phyloP scores from a whole-genome alignment of 2,329 filamentous ascomycete species.

The Xylaria sp. region DNA sequence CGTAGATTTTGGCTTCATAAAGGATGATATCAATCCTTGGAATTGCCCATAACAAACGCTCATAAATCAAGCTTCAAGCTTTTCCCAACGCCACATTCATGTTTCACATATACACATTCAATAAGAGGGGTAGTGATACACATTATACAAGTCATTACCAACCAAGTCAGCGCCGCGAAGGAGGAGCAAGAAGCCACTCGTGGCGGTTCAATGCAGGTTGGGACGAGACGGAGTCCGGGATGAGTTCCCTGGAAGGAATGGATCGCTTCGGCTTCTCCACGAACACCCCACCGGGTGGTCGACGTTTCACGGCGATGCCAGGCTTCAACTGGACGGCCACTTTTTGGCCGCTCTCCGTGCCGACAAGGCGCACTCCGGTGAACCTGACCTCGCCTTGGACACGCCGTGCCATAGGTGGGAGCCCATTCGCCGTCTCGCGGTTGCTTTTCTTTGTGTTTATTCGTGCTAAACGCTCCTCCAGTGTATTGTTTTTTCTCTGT shows the following conservation, averaged over 20 bases:
- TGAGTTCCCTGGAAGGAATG: too few relatives aligned
- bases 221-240: too few relatives aligned
- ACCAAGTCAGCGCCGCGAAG: not conserved
- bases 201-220: not conserved
- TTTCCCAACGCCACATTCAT: not conserved
- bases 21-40: not conserved
- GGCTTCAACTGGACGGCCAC: not conserved
- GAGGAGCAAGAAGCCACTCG: not conserved
- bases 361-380: not conserved
- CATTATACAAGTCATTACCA: not conserved
- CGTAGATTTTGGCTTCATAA: not conserved
- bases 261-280: not conserved
- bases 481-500: too few relatives aligned
- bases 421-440: too few relatives aligned
- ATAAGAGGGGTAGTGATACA: conserved; percentile 2
- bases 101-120: conserved; percentile 6
- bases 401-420: too few relatives aligned
- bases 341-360: fast-evolving
- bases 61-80: not conserved
- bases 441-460: not conserved
- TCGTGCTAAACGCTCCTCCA: too few relatives aligned
- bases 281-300: not conserved
- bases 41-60: not conserved
- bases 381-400: not conserved
- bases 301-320: not conserved